phyloP scores from a whole-genome alignment of 768 basidiomycete species.

The Russula vinacea region DNA sequence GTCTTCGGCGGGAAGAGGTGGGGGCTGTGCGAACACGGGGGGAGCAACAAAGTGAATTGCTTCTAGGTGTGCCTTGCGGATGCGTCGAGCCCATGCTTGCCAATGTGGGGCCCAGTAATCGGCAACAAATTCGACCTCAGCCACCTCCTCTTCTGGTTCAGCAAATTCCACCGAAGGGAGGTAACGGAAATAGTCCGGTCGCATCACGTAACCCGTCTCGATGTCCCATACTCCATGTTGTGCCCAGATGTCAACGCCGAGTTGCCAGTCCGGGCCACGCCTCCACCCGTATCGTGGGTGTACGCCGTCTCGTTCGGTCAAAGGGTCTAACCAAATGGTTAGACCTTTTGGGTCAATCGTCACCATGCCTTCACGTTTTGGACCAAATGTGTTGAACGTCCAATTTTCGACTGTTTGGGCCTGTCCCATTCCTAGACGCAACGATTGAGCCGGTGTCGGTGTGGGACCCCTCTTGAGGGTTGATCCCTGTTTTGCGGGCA shows the following conservation, averaged over 20 bases:
- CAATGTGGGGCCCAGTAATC: constrained; percentile 83
- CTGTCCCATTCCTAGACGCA: constrained; percentile 86
- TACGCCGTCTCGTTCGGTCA: constrained; percentile 48
- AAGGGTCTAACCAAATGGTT: constrained; percentile 71
- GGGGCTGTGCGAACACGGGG: constrained; percentile 84
- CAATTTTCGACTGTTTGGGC: constrained; percentile 79
- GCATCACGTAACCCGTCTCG: constrained; percentile 59
- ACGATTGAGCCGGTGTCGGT: constrained; percentile 80
- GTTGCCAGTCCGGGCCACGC: constrained; percentile 63
- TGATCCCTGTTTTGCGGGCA: constrained; percentile 64
- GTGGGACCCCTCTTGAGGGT: constrained; percentile 82
- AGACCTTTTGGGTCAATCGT: constrained; percentile 82
- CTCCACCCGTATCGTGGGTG: constrained; percentile 81
- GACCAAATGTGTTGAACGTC: constrained; percentile 77
- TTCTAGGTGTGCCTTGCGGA: constrained; percentile 68
- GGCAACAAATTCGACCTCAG: constrained; percentile 60
- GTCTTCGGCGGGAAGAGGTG: constrained; percentile 52
- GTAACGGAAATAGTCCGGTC: constrained; percentile 72
- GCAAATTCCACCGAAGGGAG: constrained; percentile 36
- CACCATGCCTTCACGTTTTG: constrained; percentile 65
- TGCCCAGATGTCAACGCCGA: constrained; percentile 85
- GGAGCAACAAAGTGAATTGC: constrained; percentile 90
- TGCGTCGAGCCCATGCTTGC: constrained; percentile 50
- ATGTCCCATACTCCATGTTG: constrained; percentile 87
- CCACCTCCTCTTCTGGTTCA: constrained; percentile 34